Percentiles rank a stretch among this genome's conserved stretches.
phyloP scores from a whole-genome alignment of 495 filamentous ascomycete genomes.

The Neurospora sp. region DNA sequence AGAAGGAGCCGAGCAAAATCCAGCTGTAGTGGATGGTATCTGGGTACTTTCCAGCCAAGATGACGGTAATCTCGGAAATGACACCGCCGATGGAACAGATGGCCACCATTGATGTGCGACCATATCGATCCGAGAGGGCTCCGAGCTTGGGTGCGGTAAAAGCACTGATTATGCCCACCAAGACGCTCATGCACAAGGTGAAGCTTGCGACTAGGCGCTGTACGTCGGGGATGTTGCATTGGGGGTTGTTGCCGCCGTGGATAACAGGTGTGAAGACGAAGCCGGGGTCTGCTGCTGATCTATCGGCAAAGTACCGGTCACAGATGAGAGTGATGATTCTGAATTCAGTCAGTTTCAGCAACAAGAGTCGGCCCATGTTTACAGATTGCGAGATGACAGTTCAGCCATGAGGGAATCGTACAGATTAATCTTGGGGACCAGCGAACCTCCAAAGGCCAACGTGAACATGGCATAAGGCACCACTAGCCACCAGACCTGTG shows the following conservation, averaged over 20 bases:
- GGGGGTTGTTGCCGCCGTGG: conserved; percentile 54
- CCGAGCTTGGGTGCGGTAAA: conserved; percentile 75
- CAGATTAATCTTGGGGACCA: conserved; percentile 72
- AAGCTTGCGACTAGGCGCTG: conserved; percentile 69
- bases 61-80: conserved; percentile 59
- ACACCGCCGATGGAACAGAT: conserved; percentile 58
- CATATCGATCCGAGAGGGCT: conserved; percentile 78
- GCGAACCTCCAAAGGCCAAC: conserved; percentile 70
- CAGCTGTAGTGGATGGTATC: conserved; percentile 60
- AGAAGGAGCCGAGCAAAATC: conserved; percentile 60
- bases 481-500: conserved; percentile 75
- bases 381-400: background rate
- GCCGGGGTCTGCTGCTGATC: conserved; percentile 40
- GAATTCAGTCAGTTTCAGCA: conserved; percentile 1
- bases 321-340: conserved; percentile 72
- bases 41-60: conserved; percentile 63
- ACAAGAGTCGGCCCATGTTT: background rate
- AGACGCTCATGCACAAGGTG: conserved; percentile 58
- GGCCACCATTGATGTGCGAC: conserved; percentile 61
- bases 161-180: conserved; percentile 60
- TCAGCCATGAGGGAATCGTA: conserved; percentile 11
- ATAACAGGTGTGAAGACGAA: conserved; percentile 55
- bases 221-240: conserved; percentile 64
- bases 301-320: conserved; percentile 62
- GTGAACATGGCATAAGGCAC: conserved; percentile 66